Conservation (phyloP, 352 stramenopile genomes). For the Globisporangium cystogenes region DNA sequence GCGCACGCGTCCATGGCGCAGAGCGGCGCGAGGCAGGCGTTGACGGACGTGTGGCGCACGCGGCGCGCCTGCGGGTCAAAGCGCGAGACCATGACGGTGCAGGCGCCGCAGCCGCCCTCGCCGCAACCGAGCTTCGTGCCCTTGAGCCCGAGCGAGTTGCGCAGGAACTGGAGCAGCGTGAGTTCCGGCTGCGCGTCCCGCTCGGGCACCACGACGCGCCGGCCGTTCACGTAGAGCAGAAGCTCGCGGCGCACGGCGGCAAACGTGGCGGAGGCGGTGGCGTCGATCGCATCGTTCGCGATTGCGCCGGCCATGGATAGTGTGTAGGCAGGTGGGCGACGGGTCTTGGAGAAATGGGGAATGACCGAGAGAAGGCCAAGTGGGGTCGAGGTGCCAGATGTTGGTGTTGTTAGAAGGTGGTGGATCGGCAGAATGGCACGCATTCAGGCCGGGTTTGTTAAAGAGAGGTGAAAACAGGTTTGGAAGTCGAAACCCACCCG, state of each 20-base stretch:
- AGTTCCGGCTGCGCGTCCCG: slow-evolving; percentile 56
- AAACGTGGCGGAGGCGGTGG: slow-evolving; percentile 7
- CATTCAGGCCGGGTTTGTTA: slow-evolving; percentile 2
- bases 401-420: too few relatives aligned
- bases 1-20: slow-evolving; percentile 79
- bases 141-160: slow-evolving; percentile 58
- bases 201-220: slow-evolving; percentile 42
- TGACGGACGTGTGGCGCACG: slow-evolving; percentile 75
- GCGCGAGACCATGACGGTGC: slow-evolving; percentile 91
- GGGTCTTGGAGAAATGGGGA: too few relatives aligned
- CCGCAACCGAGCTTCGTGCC: slow-evolving; percentile 91
- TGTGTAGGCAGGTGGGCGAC: neutral
- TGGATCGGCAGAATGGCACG: slow-evolving; percentile 2
- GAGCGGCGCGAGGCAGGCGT: slow-evolving; percentile 83
- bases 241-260: slow-evolving; percentile 35
- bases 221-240: slow-evolving; percentile 75
- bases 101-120: slow-evolving; percentile 95
- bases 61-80: slow-evolving; percentile 36
- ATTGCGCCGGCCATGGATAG: neutral
- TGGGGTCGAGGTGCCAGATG: too few relatives aligned
- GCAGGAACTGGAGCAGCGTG: slow-evolving; percentile 84
- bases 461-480: too few relatives aligned
- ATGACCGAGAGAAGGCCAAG: too few relatives aligned
- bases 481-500: too few relatives aligned
- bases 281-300: slow-evolving; percentile 2